A percentile compares a stretch with the other conserved stretches of the same genome.
Evolutionary conservation across 495 filamentous ascomycete genomes (phyloP).

Genomic region (Penicillium soppii): DNA sequence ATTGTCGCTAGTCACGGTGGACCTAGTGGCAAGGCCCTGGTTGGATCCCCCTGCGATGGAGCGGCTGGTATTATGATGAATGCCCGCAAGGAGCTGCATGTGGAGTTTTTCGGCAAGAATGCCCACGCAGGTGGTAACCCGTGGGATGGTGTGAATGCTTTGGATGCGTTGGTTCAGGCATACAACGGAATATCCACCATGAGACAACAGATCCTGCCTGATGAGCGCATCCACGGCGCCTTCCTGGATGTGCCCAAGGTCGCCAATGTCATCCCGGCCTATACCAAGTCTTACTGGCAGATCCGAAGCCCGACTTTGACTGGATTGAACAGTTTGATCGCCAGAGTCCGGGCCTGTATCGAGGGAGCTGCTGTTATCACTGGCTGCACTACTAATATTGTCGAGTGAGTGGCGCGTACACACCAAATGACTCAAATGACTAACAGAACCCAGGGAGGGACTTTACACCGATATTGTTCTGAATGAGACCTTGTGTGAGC

Average conservation of each 20-base stretch:
- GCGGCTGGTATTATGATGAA: constrained; percentile 38
- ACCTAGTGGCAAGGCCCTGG: constrained; percentile 27
- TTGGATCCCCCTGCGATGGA: constrained; percentile 21
- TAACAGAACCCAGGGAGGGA: constrained; percentile 27
- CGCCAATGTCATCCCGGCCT: constrained; percentile 61
- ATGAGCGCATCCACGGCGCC: constrained; percentile 57
- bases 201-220: constrained; percentile 62
- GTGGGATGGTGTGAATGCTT: constrained; percentile 38
- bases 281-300: constrained; percentile 52
- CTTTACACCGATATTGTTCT: constrained; percentile 60
- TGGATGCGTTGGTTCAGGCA: constrained; percentile 37
- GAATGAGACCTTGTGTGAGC: constrained; percentile 55
- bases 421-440: neutral
- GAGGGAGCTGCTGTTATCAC: constrained; percentile 60
- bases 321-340: constrained; percentile 44
- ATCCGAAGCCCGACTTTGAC: constrained; percentile 46
- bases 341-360: constrained; percentile 58
- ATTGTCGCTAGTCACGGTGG: constrained; percentile 25
- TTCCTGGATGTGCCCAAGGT: constrained; percentile 59
- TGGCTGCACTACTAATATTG: constrained; percentile 52
- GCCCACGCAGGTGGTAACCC: constrained; percentile 62
- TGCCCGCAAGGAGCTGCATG: constrained; percentile 35
- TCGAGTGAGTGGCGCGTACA: constrained; percentile 23
- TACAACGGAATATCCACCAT: constrained; percentile 63
- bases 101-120: constrained; percentile 32